Evolutionary conservation across 768 basidiomycete species (phyloP), one percentile per base, ranked within the genome.

Genomic region (Baorangia bicolor): DNA sequence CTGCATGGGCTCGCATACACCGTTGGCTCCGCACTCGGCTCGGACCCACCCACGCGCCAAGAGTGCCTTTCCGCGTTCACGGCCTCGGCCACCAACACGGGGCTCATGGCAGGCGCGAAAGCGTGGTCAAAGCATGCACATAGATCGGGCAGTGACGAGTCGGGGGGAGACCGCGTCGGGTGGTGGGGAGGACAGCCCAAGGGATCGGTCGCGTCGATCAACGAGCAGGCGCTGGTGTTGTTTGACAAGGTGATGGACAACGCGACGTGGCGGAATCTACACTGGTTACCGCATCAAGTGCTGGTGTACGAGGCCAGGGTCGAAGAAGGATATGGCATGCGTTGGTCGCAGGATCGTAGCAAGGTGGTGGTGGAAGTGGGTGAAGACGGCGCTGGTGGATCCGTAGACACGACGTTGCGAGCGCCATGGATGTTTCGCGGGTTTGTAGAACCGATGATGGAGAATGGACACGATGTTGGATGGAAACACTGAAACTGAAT

Each of bases 51-150:
- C 2, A 75, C 77, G 1, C 61, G 64, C 3, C 73, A 78, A n/a
- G 66, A 67, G 9, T 86, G 85, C 63, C 75, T 82, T 7, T 65
- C 70, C 14, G 83, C 85, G 2, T 87, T 83, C 64, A 67, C 75
- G 5, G 58, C 74, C 21, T 33, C 62, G 33, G 70, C 78, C 4
- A 86, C 84, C 57, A 78, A 65, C 20, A 78, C 71, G 33, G 77
- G 72, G n/a, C 75, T 87, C 40, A 82, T 76, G 2, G 79, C 81
- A 4, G 86, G 86, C 14, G 81, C 84, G 2, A 78, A 83, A 27
- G 85, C 86, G 7, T 87, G 84, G 84, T 77, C 83, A 3, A 87
- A 87, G 58, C 86, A 87, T 58, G 77, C 78, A 1, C 84, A 84
- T 57, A 74, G 86, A 25, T 86, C 84, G 25, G 27, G 61, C 2